Evolutionary conservation across 306 rosid species (phyloP).

Genomic region (Gastrolobium bilobum): DNA sequence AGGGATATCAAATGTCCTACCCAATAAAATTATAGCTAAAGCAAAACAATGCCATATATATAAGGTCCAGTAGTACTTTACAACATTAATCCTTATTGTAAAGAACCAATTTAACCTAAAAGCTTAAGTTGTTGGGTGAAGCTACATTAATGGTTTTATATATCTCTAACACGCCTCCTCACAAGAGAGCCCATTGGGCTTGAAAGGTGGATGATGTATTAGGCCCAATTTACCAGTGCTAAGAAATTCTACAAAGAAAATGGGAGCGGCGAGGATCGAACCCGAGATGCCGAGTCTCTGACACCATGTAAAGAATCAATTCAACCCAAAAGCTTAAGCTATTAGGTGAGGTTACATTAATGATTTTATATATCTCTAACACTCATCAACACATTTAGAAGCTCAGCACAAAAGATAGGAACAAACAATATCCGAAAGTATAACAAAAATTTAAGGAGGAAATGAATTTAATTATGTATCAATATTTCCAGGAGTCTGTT

Average conservation of each 20-base stretch:
- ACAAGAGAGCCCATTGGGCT: too few relatives aligned
- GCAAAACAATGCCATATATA: conserved; percentile 42
- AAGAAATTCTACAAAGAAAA: too few relatives aligned
- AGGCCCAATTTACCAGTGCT: too few relatives aligned
- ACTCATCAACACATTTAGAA: conserved; percentile 9
- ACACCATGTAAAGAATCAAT: too few relatives aligned
- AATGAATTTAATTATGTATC: neutral
- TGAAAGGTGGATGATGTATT: too few relatives aligned
- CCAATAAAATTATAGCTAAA: conserved; percentile 33
- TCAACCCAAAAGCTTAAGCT: too few relatives aligned
- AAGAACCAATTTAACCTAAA: neutral
- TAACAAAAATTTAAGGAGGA: neutral
- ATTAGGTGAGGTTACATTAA: too few relatives aligned
- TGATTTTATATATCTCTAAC: neutral
- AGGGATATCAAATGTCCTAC: conserved; percentile 37
- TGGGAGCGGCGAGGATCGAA: too few relatives aligned
- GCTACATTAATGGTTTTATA: too few relatives aligned
- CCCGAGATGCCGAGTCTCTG: too few relatives aligned
- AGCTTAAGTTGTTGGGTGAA: too few relatives aligned
- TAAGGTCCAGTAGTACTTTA: conserved; percentile 25
- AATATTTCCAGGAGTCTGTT: neutral
- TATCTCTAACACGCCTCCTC: too few relatives aligned
- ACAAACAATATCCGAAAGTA: conserved; percentile 4
- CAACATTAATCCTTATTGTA: neutral
- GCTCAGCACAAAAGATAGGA: neutral